Percentiles rank a stretch among this genome's conserved stretches.
These are phyloP conservation scores for Zhuliangozyma blackwelliae DNA, from an alignment of 1,139 yeast species.

Conservation along the genomic window DNA sequence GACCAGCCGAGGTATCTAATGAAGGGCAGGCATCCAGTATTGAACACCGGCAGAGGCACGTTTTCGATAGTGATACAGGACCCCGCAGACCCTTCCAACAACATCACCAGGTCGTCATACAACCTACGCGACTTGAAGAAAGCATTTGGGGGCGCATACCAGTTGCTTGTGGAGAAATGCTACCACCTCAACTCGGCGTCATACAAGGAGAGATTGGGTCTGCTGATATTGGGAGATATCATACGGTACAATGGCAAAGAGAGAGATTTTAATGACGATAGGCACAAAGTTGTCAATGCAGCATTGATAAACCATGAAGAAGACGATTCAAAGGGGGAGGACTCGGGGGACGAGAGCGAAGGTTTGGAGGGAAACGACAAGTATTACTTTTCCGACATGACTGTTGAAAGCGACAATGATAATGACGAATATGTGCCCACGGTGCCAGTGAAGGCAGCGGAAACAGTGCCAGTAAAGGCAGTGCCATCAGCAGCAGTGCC, in stretches of 20 bases:
- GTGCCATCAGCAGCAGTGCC: too few species aligned
- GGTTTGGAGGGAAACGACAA: slow-evolving; percentile 35
- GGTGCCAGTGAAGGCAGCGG: background rate
- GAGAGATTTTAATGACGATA: slow-evolving; percentile 77
- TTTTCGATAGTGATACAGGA: slow-evolving; percentile 82
- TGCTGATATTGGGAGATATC: slow-evolving; percentile 76
- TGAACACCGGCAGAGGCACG: slow-evolving; percentile 52
- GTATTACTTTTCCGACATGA: slow-evolving; percentile 40
- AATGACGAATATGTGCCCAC: background rate
- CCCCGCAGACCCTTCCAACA: slow-evolving; percentile 79
- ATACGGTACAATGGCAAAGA: slow-evolving; percentile 71
- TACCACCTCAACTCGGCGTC: slow-evolving; percentile 55
- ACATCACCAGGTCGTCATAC: slow-evolving; percentile 82
- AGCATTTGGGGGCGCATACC: slow-evolving; percentile 91
- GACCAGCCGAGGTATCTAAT: slow-evolving; percentile 50
- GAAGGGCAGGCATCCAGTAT: slow-evolving; percentile 51
- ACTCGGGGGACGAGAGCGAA: slow-evolving; percentile 22
- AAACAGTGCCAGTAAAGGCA: background rate
- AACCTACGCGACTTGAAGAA: slow-evolving; percentile 77
- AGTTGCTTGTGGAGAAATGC: slow-evolving; percentile 68
- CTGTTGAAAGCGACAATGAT: slow-evolving; percentile 37
- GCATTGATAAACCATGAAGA: slow-evolving; percentile 41
- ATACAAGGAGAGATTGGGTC: slow-evolving; percentile 64
- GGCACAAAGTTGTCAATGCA: slow-evolving; percentile 58
- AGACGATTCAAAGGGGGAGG: slow-evolving; percentile 10